phyloP scores from a whole-genome alignment of 305 asterid genomes.

The Fraxinus nigra region DNA sequence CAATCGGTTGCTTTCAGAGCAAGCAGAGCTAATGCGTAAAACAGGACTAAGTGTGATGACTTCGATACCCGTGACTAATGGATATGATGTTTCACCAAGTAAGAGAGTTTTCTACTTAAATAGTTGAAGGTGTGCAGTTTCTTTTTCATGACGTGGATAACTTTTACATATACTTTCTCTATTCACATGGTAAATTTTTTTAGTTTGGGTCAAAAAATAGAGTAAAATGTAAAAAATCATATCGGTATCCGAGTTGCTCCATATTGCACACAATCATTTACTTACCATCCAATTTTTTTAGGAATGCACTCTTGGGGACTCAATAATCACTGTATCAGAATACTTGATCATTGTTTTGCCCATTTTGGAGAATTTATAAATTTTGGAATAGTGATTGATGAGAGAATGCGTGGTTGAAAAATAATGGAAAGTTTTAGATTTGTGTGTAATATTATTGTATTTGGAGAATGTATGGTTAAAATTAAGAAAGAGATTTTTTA shows the following conservation, averaged over 20 bases:
- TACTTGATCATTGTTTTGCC: neutral
- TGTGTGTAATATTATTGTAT: too few species aligned
- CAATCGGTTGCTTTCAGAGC: conserved; percentile 69
- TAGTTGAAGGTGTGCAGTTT: neutral
- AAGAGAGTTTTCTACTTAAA: conserved; percentile 33
- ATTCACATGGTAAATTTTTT: neutral
- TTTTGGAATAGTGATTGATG: neutral
- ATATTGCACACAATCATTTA: neutral
- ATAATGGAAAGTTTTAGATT: too few species aligned
- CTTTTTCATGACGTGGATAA: neutral
- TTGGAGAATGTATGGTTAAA: too few species aligned
- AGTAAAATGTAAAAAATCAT: neutral
- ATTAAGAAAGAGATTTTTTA: too few species aligned
- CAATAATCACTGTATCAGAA: conserved; percentile 4
- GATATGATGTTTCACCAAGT: conserved; percentile 65
- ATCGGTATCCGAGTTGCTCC: neutral
- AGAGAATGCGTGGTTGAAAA: too few species aligned
- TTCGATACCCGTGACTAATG: conserved; percentile 59
- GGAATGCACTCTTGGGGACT: neutral
- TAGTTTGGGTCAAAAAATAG: neutral
- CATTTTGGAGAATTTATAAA: neutral
- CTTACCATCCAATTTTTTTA: neutral
- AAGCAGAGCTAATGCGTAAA: conserved; percentile 56
- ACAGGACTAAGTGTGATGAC: conserved; percentile 47
- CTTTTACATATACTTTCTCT: neutral